Evolutionary conservation across 2,329 filamentous ascomycete genomes (phyloP), one percentile per base, ranked within the genome.

Genomic region (Alternaria tenuissima): DNA sequence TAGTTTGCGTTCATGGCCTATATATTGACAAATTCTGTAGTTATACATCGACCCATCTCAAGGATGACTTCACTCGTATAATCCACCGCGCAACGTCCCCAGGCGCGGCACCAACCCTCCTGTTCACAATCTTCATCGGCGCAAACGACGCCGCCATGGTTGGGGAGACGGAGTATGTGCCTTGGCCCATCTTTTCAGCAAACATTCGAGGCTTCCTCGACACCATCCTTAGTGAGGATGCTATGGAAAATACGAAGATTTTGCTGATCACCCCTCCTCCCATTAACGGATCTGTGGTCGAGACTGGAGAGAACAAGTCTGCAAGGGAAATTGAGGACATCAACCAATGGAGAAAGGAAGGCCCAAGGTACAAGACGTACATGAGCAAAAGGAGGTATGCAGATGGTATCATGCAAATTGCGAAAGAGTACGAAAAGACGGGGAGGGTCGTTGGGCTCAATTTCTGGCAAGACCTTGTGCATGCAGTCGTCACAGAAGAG

Each of bases 61-160:
- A 70, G 36, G 46, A 18, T 3, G 59, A 72, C 36, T 78, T 78
- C 57, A 44, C 59, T 30, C 60, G 64, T 9, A 69, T 78, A 20
- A 69, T 76, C 16, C 12, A 43, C 9, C 61, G 56, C 24, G 61
- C 68, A 9, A 74, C 68, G 18, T 24, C 57, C 1, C 65, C 67
- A 1, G n/a, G 11, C 18, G 65, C 70, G 1, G 48, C 69, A 3
- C 63, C 60, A n/a, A 78, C 75, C 6, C 69, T 80, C 24, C 71
- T 80, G 55, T 69, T 81, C 62, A 79, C 77, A 18, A 79, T 80
- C 57, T 78, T 79, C 56, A 56, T 80, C 8, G 78, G 79, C 38
- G 78, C 76, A 26, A 80, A 80, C 51, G 78, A 80, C 55, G 78
- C 78, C 24, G 78, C 74, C 58, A 57, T 78, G 28, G 43, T 69